A percentile compares a stretch with the other conserved stretches of the same genome.
Evolutionary conservation across 805 yeast genomes (phyloP).

Genomic region (Ogataea wickerhamii): DNA sequence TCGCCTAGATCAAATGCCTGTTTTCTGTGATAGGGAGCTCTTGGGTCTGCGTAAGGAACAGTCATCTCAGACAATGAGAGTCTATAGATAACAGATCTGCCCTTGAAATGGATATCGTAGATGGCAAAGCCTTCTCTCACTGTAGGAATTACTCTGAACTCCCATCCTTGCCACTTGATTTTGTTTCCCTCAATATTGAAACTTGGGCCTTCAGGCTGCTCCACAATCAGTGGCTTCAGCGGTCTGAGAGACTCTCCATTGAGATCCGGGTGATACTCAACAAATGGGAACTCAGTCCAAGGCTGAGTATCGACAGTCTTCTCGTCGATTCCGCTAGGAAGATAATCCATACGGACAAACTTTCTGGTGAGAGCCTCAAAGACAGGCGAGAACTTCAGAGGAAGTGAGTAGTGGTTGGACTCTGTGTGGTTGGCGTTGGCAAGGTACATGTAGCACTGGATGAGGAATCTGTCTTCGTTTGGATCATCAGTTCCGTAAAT

Average conservation of each 20-base stretch:
- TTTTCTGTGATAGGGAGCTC: constrained; percentile 80
- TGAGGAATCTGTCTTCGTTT: constrained; percentile 54
- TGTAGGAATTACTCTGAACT: constrained; percentile 64
- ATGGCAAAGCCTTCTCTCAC: constrained; percentile 78
- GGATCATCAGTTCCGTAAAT: constrained; percentile 71
- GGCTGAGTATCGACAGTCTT: constrained; percentile 51
- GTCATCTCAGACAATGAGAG: constrained; percentile 79
- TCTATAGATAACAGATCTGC: constrained; percentile 73
- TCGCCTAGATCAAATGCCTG: constrained; percentile 87
- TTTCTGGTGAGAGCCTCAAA: constrained; percentile 58
- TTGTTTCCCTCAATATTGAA: constrained; percentile 58
- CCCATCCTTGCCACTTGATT: constrained; percentile 82
- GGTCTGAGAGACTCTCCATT: constrained; percentile 54
- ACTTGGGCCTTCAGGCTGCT: constrained; percentile 80
- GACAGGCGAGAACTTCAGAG: constrained; percentile 71
- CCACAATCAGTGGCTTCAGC: constrained; percentile 64
- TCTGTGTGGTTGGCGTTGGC: constrained; percentile 62
- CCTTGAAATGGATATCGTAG: constrained; percentile 70
- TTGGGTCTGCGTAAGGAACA: constrained; percentile 83
- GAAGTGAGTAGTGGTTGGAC: constrained; percentile 73
- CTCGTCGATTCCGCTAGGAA: constrained; percentile 70
- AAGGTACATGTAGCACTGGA: constrained; percentile 75
- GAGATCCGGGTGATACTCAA: constrained; percentile 74
- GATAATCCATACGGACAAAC: constrained; percentile 67
- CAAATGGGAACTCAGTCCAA: constrained; percentile 57